A percentile compares a stretch with the other conserved stretches of the same genome.
phyloP scores from a whole-genome alignment of 257 asterid species.

The Rubia yunnanensis region DNA sequence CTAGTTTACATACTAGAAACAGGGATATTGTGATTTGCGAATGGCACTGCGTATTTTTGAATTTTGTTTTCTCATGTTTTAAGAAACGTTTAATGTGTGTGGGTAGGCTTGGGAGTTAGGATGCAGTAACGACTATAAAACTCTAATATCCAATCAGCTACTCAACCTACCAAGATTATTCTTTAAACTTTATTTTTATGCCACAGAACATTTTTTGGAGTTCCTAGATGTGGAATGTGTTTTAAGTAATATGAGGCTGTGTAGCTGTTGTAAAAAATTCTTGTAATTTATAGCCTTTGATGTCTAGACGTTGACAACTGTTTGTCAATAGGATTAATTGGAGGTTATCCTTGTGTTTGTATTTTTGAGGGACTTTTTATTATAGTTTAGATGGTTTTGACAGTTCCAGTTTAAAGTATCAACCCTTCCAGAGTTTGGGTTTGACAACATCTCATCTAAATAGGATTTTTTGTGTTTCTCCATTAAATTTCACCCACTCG shows the following conservation, averaged over 20 bases:
- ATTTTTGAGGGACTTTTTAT: background rate
- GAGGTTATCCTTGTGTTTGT: background rate
- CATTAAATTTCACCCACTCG: slow-evolving; percentile 1
- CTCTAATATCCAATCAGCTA: background rate
- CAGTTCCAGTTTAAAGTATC: background rate
- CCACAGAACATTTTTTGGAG: background rate
- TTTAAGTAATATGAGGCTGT: background rate
- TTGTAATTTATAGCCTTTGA: background rate
- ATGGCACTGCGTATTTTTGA: background rate
- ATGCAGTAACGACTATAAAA: background rate
- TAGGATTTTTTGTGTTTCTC: slow-evolving; percentile 2
- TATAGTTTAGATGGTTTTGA: background rate
- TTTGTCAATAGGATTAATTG: background rate
- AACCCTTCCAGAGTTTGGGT: background rate
- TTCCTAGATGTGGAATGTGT: background rate
- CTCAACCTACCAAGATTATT: background rate
- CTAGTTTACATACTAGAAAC: background rate
- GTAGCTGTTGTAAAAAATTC: background rate
- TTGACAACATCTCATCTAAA: background rate
- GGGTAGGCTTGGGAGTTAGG: too few relatives aligned
- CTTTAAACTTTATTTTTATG: background rate
- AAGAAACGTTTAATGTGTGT: background rate
- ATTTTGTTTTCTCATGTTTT: background rate
- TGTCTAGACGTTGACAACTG: background rate
- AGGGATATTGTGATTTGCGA: background rate